These are phyloP conservation scores for Magnolia sinica DNA, from an alignment of 164 flowering plant species.

Conservation along the genomic window DNA sequence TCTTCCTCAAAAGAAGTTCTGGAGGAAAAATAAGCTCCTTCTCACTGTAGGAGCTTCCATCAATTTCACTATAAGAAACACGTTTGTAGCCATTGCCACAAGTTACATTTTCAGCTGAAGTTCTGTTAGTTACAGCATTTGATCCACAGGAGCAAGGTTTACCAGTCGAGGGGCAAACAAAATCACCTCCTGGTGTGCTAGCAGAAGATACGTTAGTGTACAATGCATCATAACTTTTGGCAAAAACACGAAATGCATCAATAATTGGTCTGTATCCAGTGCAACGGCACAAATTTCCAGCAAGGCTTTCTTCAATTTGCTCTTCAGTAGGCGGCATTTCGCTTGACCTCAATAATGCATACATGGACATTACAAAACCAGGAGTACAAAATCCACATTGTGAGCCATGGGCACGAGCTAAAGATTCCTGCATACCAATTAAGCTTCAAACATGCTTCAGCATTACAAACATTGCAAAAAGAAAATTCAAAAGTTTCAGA, in stretches of 20 bases:
- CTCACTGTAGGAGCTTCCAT: slow-evolving; percentile 64
- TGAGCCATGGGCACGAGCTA: slow-evolving; percentile 87
- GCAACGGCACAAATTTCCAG: slow-evolving; percentile 97
- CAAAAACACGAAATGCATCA: slow-evolving; percentile 95
- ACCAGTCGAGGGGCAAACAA: slow-evolving; percentile 88
- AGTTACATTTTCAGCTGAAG: slow-evolving; percentile 8
- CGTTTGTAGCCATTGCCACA: slow-evolving; percentile 26
- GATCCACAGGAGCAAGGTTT: slow-evolving; percentile 85
- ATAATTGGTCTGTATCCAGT: slow-evolving; percentile 95
- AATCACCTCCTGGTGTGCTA: slow-evolving; percentile 32
- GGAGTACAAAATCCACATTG: slow-evolving; percentile 99
- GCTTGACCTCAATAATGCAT: slow-evolving; percentile 82
- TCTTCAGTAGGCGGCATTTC: slow-evolving; percentile 65
- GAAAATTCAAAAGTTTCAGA: not conserved
- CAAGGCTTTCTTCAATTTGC: slow-evolving; percentile 90
- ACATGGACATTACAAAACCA: slow-evolving; percentile 97
- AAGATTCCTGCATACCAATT: slow-evolving; percentile 54
- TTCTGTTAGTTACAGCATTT: slow-evolving; percentile 22
- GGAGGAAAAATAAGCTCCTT: slow-evolving; percentile 97
- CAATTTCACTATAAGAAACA: slow-evolving; percentile 61
- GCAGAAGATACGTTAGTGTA: slow-evolving; percentile 45
- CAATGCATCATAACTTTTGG: slow-evolving; percentile 73
- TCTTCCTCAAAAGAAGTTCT: slow-evolving; percentile 70
- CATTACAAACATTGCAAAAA: not conserved
- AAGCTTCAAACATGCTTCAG: not conserved